Conservation (phyloP, 2,329 filamentous ascomycete genomes). For the Epichloe baconii region DNA sequence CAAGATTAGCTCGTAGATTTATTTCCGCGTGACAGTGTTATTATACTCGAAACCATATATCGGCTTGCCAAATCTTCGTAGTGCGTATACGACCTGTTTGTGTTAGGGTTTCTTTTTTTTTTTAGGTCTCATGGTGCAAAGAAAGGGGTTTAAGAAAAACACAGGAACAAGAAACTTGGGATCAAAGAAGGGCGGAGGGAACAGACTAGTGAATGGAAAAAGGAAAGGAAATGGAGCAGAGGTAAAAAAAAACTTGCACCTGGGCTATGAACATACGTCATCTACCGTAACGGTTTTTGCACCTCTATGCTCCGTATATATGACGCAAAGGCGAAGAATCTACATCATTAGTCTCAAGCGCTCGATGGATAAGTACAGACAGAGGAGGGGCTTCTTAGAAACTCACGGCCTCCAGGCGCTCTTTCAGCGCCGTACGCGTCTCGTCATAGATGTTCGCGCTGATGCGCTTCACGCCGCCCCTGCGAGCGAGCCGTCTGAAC, state of each 20-base stretch:
- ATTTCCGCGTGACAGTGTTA: not conserved
- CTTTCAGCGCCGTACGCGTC: constrained; percentile 36
- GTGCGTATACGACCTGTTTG: constrained; percentile 38
- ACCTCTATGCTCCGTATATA: constrained; percentile 38
- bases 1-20: not conserved
- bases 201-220: not conserved
- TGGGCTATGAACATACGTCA: constrained; percentile 34
- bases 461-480: constrained; percentile 67
- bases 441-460: constrained; percentile 52
- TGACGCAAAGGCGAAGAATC: constrained; percentile 38
- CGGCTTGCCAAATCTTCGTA: constrained; percentile 34
- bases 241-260: not conserved
- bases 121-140: no score
- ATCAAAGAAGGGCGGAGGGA: not conserved
- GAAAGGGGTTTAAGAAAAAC: no score
- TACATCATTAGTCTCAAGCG: constrained; percentile 13
- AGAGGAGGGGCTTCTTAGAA: not conserved
- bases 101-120: not conserved
- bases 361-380: not conserved
- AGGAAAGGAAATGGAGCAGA: not conserved
- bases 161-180: no score
- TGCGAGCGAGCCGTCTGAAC: constrained; percentile 53
- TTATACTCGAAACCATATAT: constrained; percentile 44
- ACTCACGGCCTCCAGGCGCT: constrained; percentile 33
- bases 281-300: constrained; percentile 49